phyloP scores from a whole-genome alignment of 2,329 filamentous ascomycete species.

The Cordyceps cicadae region DNA sequence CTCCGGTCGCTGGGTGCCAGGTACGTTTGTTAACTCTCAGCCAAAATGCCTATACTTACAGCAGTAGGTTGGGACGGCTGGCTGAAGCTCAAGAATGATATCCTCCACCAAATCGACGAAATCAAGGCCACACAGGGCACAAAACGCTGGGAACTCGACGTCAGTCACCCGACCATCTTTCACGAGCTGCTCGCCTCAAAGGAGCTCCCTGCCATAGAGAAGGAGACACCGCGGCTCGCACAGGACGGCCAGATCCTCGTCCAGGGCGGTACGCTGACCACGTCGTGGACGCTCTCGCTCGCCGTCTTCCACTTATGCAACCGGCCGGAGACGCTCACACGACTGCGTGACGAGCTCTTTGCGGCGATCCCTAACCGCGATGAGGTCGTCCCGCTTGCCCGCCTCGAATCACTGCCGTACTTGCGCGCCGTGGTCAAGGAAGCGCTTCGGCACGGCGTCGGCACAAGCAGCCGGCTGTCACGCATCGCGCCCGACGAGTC shows the following conservation, averaged over 20 bases:
- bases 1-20: slow-evolving; percentile 26
- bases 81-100: slow-evolving; percentile 31
- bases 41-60: slow-evolving; percentile 16
- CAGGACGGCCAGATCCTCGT: slow-evolving; percentile 33
- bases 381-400: slow-evolving; percentile 20
- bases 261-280: slow-evolving; percentile 33
- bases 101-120: slow-evolving; percentile 27
- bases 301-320: slow-evolving; percentile 29
- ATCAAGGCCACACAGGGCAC: slow-evolving; percentile 28
- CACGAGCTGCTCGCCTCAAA: slow-evolving; percentile 25
- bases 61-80: slow-evolving; percentile 28
- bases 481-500: slow-evolving; percentile 36
- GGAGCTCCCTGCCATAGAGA: slow-evolving; percentile 25
- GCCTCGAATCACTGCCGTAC: slow-evolving; percentile 32
- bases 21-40: slow-evolving; percentile 14
- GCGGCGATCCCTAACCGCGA: slow-evolving; percentile 24
- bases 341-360: slow-evolving; percentile 29
- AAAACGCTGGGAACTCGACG: slow-evolving; percentile 25
- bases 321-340: slow-evolving; percentile 22
- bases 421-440: slow-evolving; percentile 45
- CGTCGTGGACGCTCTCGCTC: slow-evolving; percentile 27
- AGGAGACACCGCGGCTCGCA: slow-evolving; percentile 25
- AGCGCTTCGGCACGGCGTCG: slow-evolving; percentile 39
- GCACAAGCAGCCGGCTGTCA: slow-evolving; percentile 38
- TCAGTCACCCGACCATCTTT: slow-evolving; percentile 29